Base-by-base conservation (phyloP, 129 eudicot genomes). In the Centaurea solstitialis region DNA sequence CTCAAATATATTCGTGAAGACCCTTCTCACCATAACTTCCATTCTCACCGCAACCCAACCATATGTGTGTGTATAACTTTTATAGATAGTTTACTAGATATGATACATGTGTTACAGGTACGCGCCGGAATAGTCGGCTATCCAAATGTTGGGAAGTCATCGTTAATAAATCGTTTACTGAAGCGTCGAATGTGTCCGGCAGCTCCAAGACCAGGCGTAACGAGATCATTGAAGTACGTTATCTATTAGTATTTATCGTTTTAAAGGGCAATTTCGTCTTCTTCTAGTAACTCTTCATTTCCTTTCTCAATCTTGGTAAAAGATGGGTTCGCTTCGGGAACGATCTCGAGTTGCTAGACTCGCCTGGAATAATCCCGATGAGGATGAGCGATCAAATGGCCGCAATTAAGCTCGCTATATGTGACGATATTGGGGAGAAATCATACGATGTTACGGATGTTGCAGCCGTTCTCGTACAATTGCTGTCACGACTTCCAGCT, bases 131-230 rank as follows among this genome's bases (percentile, higher is more conserved):
- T 95, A 83, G 93, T 95, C 53, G 99, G 99, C 57, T 95, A 93
- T 86, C 99, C 99, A 72, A 95, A 93, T 84, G 98, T 95, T 76
- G 99, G 99, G 18, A 95, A 95, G 82, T 95, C 98, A 72, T 95
- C 99, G 53, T 79, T 95, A 80, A 91, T 95, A 62, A 95, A 95
- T 77, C 99, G 99, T 76, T 86, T 95, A 90, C 86, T 95, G 53
- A 95, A 95, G 73, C 92, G 98, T 66, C 90, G 99, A 35, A 87
- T 95, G 99, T 95, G 99, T 79, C 87, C 97, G 45, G 97, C 99
- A 13, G 99, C 99, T 83, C 99, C 98, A 87, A 86, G 98, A 82
- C 99, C 99, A 66, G 99, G 99, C 75, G 98, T 95, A 74, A 95
- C 99, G n/a, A 86, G 99, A 88, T 88, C 86, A 78, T 86, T 95